Evolutionary conservation across 768 basidiomycete species (phyloP), one percentile per base, ranked within the genome.

Genomic region (Cystofilobasidium capitatum): DNA sequence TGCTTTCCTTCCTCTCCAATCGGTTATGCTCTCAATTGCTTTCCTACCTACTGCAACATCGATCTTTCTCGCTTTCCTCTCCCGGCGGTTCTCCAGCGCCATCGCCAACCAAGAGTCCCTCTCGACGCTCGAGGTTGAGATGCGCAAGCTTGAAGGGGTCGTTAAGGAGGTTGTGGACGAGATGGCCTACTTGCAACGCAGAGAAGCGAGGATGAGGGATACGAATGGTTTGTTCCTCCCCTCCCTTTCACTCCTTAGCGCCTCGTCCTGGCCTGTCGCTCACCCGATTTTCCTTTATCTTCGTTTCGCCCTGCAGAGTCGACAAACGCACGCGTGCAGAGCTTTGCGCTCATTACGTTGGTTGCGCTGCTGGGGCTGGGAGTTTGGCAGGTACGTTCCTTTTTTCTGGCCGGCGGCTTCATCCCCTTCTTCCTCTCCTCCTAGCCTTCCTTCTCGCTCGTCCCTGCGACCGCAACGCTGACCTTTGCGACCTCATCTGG

Each of bases 41-140:
- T n/a, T n/a, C n/a, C n/a, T n/a, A n/a, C n/a, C n/a, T n/a, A n/a
- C n/a, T n/a, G n/a, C n/a, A n/a, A n/a, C n/a, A n/a, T n/a, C n/a
- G n/a, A n/a, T n/a, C n/a, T n/a, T n/a, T n/a, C n/a, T n/a, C n/a
- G n/a, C n/a, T n/a, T n/a, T n/a, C n/a, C n/a, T n/a, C n/a, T n/a
- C n/a, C n/a, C n/a, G n/a, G n/a, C n/a, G n/a, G n/a, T n/a, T 42
- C 31, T 69, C 1, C 74, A 96, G 92, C 73, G 96, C 96, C 31
- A 99, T 98, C 76, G 96, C 96, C 13, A 97, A 96, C 79, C 93
- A 97, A 76, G 96, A 99, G 76, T 92, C 90, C 0, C 81, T 98
- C 0, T 96, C 91, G 8, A 88, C 88, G 0, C 83, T 99, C 24
- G 96, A 99, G 79, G 93, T 91, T 0, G 96, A 98, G 77, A 97